phyloP scores from a whole-genome alignment of 2,329 filamentous ascomycete genomes.

The Didymella pinodella region DNA sequence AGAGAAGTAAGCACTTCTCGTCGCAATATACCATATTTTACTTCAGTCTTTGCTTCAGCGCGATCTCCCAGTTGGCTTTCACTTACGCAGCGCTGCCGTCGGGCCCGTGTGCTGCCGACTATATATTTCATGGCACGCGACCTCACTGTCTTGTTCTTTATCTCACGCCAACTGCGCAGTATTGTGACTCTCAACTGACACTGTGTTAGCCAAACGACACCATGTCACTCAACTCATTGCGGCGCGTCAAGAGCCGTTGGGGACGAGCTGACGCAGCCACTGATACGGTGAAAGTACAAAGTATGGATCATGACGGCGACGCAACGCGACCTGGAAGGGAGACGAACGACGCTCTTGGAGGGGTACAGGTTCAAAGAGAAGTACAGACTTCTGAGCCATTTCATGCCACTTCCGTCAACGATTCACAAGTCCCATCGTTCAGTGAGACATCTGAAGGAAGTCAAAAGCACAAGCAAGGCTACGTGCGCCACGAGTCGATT shows the following conservation, averaged over 20 bases:
- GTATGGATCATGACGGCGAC: not conserved
- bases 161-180: not conserved
- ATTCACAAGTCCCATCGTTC: too few relatives aligned
- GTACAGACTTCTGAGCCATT: too few relatives aligned
- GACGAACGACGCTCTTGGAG: too few relatives aligned
- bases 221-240: not conserved
- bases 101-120: not conserved
- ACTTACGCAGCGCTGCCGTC: not conserved
- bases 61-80: not conserved
- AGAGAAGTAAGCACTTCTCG: conserved; percentile 1
- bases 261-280: not conserved
- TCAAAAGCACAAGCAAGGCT: too few relatives aligned
- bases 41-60: not conserved
- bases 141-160: not conserved
- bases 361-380: too few relatives aligned
- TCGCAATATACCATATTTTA: not conserved
- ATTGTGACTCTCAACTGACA: not conserved
- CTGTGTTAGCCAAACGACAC: not conserved
- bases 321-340: not conserved
- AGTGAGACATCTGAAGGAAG: not conserved
- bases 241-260: not conserved
- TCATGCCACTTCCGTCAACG: too few relatives aligned
- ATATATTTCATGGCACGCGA: not conserved
- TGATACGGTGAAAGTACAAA: not conserved
- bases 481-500: too few relatives aligned